Evolutionary conservation across 306 rosid species (phyloP).

Genomic region (Quercus wislizeni): DNA sequence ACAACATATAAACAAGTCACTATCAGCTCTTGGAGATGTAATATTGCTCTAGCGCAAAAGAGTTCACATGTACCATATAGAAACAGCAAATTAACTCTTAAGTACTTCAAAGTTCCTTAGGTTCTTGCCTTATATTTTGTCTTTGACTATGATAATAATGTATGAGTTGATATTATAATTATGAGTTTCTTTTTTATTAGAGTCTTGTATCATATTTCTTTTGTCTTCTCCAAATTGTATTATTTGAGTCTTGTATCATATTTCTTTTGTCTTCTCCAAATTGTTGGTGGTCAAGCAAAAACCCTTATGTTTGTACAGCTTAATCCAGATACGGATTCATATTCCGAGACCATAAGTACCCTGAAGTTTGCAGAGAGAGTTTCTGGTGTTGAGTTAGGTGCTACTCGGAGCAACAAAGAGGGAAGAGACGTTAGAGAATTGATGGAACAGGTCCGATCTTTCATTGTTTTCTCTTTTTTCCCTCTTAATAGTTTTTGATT

Average conservation of each 20-base stretch:
- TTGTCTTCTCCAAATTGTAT: constrained; percentile 26
- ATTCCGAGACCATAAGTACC: constrained; percentile 84
- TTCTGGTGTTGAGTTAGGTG: constrained; percentile 96
- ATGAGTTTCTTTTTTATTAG: constrained; percentile 9
- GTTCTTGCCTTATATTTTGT: constrained; percentile 35
- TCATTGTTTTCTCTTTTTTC: not conserved
- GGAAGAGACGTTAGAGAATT: constrained; percentile 95
- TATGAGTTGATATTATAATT: not conserved
- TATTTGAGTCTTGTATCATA: constrained; percentile 4
- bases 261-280: constrained; percentile 13
- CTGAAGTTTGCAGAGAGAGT: constrained; percentile 99
- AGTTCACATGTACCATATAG: constrained; percentile 86
- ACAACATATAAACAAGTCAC: constrained; percentile 92
- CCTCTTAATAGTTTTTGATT: not conserved
- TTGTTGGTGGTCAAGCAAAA: constrained; percentile 96
- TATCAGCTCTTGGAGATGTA: constrained; percentile 98
- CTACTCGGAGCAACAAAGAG: constrained; percentile 96
- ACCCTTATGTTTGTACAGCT: constrained; percentile 99
- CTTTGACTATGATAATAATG: not conserved
- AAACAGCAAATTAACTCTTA: constrained; percentile 94
- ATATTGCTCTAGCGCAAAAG: constrained; percentile 95
- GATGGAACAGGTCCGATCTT: constrained; percentile 74
- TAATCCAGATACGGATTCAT: constrained; percentile 89
- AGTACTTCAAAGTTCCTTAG: constrained; percentile 96
- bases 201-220: constrained; percentile 13